Evolutionary conservation across 257 asterid genomes (phyloP).

Genomic region (Solanum medicagineum): DNA sequence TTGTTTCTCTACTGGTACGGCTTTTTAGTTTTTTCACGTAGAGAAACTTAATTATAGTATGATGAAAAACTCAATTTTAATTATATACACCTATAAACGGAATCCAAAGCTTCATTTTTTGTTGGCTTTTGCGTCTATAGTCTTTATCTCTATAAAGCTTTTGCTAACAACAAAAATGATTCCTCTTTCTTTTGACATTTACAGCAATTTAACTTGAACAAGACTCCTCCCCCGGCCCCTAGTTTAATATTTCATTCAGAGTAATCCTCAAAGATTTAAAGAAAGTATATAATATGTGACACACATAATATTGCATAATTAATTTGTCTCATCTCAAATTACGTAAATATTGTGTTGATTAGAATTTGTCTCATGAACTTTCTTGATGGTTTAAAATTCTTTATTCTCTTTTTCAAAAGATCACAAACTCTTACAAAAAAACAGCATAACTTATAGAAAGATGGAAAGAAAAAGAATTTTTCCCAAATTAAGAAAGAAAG

Average conservation of each 20-base stretch:
- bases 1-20: not conserved
- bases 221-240: not conserved
- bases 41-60: not conserved
- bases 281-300: not conserved
- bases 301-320: not conserved
- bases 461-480: not conserved
- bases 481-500: not conserved
- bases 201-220: slow-evolving; percentile 1
- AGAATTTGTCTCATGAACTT: not conserved
- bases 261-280: not conserved
- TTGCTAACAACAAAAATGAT: not conserved
- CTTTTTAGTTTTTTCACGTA: not conserved
- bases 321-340: not conserved
- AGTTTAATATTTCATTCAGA: not conserved
- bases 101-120: slow-evolving; percentile 8
- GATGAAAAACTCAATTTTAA: not conserved
- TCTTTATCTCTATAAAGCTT: not conserved
- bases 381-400: not conserved
- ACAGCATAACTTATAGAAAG: not conserved
- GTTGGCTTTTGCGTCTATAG: not conserved
- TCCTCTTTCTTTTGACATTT: not conserved
- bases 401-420: not conserved
- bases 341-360: not conserved
- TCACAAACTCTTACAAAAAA: not conserved
- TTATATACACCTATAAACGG: not conserved